These are phyloP conservation scores for Pythium pyrilobum DNA, from an alignment of 352 stramenopile genomes.

Conservation along the genomic window DNA sequence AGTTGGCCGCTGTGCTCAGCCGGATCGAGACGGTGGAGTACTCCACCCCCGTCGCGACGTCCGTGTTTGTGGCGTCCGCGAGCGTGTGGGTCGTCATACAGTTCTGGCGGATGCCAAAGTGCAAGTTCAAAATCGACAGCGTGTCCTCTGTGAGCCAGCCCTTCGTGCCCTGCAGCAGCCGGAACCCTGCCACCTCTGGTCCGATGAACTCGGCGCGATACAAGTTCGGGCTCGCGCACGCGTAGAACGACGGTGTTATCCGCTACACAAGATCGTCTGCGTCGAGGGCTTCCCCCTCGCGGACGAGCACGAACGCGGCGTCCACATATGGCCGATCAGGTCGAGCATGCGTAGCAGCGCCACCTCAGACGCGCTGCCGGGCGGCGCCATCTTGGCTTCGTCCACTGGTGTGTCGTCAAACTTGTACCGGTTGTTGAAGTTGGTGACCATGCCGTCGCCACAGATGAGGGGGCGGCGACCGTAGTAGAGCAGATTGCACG, in stretches of 20 bases:
- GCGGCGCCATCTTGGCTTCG: background rate
- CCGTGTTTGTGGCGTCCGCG: background rate
- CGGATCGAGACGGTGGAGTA: background rate
- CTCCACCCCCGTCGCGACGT: background rate
- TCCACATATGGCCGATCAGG: constrained; percentile 2
- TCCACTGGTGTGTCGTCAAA: background rate
- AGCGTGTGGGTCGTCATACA: background rate
- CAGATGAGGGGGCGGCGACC: constrained; percentile 3
- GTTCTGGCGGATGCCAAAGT: constrained; percentile 14
- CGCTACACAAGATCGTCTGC: background rate
- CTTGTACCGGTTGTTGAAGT: constrained; percentile 6
- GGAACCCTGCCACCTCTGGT: background rate
- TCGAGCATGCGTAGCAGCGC: constrained; percentile 8
- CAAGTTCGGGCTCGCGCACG: constrained; percentile 7
- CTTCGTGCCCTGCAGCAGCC: background rate
- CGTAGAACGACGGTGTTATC: background rate
- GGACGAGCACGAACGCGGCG: too few species aligned
- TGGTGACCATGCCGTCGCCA: constrained; percentile 1
- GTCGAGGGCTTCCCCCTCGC: too few species aligned
- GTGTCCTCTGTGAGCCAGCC: constrained; percentile 10
- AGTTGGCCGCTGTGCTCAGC: constrained; percentile 1
- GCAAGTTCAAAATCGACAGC: constrained; percentile 1
- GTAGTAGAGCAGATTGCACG: constrained; percentile 1
- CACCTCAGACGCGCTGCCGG: constrained; percentile 1
- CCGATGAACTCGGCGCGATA: constrained; percentile 10